Evolutionary conservation across 495 filamentous ascomycete genomes (phyloP).

Genomic region (Neurospora sp.): DNA sequence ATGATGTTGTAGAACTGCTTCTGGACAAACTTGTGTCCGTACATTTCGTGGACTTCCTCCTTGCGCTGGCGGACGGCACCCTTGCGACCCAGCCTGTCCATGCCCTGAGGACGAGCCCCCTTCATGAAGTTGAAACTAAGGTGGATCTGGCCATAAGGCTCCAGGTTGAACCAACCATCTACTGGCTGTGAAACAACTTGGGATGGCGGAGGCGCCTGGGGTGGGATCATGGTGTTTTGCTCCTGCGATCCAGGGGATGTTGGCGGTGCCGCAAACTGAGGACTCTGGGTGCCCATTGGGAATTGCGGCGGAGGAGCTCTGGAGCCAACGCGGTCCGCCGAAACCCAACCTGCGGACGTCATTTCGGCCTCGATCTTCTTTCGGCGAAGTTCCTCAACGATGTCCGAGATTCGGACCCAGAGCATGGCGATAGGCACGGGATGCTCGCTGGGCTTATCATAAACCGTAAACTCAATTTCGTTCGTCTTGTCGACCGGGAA

Average conservation of each 20-base stretch:
- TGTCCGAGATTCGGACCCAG: constrained; percentile 94
- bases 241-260: constrained; percentile 19
- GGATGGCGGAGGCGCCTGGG: constrained; percentile 21
- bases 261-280: constrained; percentile 33
- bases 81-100: constrained; percentile 83
- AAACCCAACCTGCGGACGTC: constrained; percentile 87
- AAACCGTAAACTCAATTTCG: constrained; percentile 94
- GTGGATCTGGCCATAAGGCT: constrained; percentile 79
- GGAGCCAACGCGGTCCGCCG: constrained; percentile 81
- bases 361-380: constrained; percentile 96
- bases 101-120: constrained; percentile 46
- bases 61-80: constrained; percentile 94
- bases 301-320: constrained; percentile 40
- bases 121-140: constrained; percentile 82
- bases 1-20: constrained; percentile 99
- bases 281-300: constrained; percentile 39
- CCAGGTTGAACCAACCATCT: constrained; percentile 93
- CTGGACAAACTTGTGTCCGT: constrained; percentile 95
- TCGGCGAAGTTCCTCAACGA: constrained; percentile 91
- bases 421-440: constrained; percentile 89
- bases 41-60: constrained; percentile 95
- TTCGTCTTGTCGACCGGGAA: constrained; percentile 97
- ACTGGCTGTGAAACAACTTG: constrained; percentile 55
- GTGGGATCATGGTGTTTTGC: constrained; percentile 7
- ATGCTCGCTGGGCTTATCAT: constrained; percentile 85